Percentiles rank a stretch among this genome's conserved stretches.
phyloP scores from a whole-genome alignment of 768 basidiomycete genomes.

The Harrya chromipes region DNA sequence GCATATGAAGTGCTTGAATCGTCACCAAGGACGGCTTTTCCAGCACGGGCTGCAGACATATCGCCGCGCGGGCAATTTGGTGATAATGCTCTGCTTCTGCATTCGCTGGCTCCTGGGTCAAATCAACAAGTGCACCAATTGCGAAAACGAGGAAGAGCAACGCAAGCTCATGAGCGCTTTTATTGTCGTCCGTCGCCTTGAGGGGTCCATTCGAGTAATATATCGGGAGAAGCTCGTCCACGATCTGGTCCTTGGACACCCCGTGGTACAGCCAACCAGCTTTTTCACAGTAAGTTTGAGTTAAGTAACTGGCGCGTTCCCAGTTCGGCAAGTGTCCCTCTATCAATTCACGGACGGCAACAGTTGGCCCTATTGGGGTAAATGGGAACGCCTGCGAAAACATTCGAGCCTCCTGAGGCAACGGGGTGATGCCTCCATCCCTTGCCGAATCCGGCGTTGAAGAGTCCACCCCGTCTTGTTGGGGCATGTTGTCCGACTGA shows the following conservation, averaged over 20 bases:
- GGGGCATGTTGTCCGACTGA: slow-evolving; percentile 25
- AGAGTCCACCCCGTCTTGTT: slow-evolving; percentile 14
- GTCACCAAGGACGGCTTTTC: slow-evolving; percentile 71
- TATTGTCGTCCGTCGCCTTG: slow-evolving; percentile 36
- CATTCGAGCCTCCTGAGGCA: slow-evolving; percentile 35
- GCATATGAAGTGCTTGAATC: slow-evolving; percentile 64
- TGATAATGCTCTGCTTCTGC: slow-evolving; percentile 60
- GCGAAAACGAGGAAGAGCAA: slow-evolving; percentile 51
- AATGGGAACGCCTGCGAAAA: slow-evolving; percentile 66
- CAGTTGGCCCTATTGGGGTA: slow-evolving; percentile 51
- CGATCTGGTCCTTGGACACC: slow-evolving; percentile 44
- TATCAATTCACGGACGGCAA: slow-evolving; percentile 48
- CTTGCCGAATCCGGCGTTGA: slow-evolving; percentile 26
- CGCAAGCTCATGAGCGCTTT: slow-evolving; percentile 47
- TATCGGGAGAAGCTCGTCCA: slow-evolving; percentile 39
- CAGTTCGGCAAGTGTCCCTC: slow-evolving; percentile 52
- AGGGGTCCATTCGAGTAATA: slow-evolving; percentile 35
- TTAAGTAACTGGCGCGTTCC: slow-evolving; percentile 45
- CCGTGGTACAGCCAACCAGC: slow-evolving; percentile 52
- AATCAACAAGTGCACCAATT: slow-evolving; percentile 46
- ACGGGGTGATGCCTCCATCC: slow-evolving; percentile 28
- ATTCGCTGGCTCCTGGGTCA: slow-evolving; percentile 28
- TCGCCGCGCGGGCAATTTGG: slow-evolving; percentile 60
- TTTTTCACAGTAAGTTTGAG: slow-evolving; percentile 45
- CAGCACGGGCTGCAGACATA: slow-evolving; percentile 64